Evolutionary conservation across 2,329 filamentous ascomycete species (phyloP).

Genomic region (Ambrosiella cleistominuta): DNA sequence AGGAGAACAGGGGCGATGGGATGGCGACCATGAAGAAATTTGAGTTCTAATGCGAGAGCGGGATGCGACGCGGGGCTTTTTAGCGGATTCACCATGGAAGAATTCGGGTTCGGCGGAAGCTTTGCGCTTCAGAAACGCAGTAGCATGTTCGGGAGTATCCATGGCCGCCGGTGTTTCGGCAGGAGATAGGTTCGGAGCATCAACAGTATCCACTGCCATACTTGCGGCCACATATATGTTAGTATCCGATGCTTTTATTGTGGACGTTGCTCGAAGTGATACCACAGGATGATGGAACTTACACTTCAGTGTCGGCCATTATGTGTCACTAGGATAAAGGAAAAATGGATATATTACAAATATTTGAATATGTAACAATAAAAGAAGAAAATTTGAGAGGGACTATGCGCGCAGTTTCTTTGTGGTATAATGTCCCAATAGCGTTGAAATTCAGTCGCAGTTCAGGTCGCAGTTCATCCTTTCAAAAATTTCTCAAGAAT

Average conservation of each 20-base stretch:
- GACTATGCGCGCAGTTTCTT: neutral
- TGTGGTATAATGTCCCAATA: no score
- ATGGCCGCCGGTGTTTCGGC: neutral
- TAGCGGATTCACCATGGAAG: neutral
- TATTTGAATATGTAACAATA: neutral
- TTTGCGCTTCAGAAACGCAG: conserved; percentile 8
- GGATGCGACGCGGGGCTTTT: conserved; percentile 6
- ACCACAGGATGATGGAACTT: neutral
- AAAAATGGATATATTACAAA: neutral
- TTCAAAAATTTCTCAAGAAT: neutral
- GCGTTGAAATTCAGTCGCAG: no score
- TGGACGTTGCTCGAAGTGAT: neutral
- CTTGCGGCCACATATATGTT: neutral
- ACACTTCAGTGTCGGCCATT: conserved; percentile 1
- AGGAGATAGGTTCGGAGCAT: neutral
- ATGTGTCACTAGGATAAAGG: neutral
- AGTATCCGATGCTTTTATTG: neutral
- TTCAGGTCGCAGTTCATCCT: no score
- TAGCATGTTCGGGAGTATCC: neutral
- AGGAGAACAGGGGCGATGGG: neutral
- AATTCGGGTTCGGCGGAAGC: conserved; percentile 5
- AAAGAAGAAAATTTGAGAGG: neutral
- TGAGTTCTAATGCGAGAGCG: neutral
- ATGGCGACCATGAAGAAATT: neutral
- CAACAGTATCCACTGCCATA: neutral